Percentiles rank a stretch among this genome's conserved stretches.
Conservation (phyloP, 345 rosid species). For the Populus pruinosa region DNA sequence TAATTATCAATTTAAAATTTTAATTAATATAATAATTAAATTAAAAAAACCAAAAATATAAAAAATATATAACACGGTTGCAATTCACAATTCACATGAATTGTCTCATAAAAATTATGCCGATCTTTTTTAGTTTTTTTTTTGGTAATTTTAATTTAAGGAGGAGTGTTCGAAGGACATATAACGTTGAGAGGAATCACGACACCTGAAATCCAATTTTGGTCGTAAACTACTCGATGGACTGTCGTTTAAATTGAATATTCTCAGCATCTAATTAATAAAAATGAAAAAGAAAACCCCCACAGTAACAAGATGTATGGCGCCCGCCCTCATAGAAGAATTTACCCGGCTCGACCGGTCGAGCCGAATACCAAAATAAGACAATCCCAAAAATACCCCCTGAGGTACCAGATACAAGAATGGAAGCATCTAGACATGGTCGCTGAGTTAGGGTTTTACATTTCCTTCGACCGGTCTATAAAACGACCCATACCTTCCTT, state of each 20-base stretch:
- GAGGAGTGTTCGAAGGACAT: too few relatives aligned
- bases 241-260: background rate
- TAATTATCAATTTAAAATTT: background rate
- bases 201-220: background rate
- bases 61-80: too few relatives aligned
- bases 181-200: too few relatives aligned
- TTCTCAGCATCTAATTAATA: background rate
- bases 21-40: background rate
- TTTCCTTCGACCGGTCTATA: background rate
- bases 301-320: too few relatives aligned
- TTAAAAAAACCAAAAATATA: background rate
- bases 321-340: background rate
- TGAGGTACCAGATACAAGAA: background rate
- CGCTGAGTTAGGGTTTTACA: background rate
- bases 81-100: too few relatives aligned
- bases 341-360: background rate
- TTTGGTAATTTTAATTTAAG: too few relatives aligned
- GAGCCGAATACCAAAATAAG: background rate
- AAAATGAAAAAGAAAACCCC: too few relatives aligned
- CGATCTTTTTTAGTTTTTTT: too few relatives aligned
- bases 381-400: background rate
- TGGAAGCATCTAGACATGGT: background rate
- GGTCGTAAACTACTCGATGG: background rate
- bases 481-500: background rate
- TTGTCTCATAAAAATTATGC: too few relatives aligned